phyloP scores from a whole-genome alignment of 306 rosid species.

The Psophocarpus tetragonolobus region DNA sequence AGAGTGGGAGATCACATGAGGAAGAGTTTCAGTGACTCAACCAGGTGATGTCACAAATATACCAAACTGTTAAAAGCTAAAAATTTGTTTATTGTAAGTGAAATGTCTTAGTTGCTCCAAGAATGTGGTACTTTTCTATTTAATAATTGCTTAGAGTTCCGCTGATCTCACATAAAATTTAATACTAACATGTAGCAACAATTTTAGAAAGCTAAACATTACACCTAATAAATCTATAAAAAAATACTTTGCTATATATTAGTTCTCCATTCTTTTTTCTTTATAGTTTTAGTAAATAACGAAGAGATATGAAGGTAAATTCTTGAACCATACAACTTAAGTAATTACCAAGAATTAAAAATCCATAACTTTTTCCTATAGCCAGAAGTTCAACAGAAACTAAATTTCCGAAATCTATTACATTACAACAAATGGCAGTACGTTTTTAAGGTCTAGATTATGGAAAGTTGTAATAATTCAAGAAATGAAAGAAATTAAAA shows the following conservation, averaged over 20 bases:
- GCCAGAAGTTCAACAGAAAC: background rate
- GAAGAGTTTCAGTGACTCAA: too few species aligned
- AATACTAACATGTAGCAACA: constrained; percentile 15
- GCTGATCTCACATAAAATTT: background rate
- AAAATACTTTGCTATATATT: background rate
- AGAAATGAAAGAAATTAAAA: constrained; percentile 12
- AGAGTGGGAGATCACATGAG: background rate
- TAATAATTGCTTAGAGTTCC: background rate
- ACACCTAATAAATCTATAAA: background rate
- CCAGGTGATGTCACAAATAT: background rate
- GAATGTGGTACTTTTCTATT: background rate
- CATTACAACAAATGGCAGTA: background rate
- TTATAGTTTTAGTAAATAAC: background rate
- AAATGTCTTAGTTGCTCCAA: background rate
- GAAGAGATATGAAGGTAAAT: background rate
- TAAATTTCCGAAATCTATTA: constrained; percentile 12
- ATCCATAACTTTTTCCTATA: background rate
- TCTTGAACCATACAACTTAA: background rate
- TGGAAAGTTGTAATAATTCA: background rate
- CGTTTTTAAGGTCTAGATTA: background rate
- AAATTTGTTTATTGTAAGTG: background rate
- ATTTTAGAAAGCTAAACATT: background rate
- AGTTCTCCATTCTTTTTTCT: background rate
- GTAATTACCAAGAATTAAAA: background rate
- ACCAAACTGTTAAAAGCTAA: background rate